Evolutionary conservation across 768 basidiomycete genomes (phyloP).

Genomic region (Leccinum obscurum): DNA sequence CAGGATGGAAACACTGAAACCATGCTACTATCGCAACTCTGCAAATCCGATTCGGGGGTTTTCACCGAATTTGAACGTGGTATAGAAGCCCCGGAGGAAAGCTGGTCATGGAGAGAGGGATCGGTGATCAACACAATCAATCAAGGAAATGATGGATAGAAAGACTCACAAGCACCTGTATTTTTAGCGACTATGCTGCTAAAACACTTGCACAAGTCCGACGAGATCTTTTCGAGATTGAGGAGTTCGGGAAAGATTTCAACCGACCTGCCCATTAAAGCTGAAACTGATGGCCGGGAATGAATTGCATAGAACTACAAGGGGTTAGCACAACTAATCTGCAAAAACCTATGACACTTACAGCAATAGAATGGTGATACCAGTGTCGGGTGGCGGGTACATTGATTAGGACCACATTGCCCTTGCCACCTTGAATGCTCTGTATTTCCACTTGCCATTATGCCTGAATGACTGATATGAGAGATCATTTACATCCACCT

Average conservation of each 20-base stretch:
- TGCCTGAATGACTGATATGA: background rate
- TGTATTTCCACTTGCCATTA: background rate
- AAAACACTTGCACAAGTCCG: background rate
- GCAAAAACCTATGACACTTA: background rate
- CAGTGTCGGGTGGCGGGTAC: background rate
- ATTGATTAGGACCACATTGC: background rate
- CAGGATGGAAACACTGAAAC: no score
- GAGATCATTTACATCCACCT: background rate
- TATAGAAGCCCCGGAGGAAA: no score
- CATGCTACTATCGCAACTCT: no score
- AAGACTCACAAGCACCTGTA: background rate
- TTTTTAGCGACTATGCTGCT: background rate
- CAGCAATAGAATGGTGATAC: background rate
- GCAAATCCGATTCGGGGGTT: no score
- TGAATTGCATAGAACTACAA: background rate
- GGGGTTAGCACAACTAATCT: background rate
- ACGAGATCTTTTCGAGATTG: background rate
- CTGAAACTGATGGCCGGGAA: background rate
- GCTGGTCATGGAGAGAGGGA: constrained; percentile 19
- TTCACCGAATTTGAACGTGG: no score
- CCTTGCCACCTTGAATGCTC: background rate
- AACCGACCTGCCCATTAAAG: background rate
- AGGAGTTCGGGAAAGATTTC: background rate
- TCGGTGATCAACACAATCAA: background rate
- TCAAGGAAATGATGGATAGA: background rate